A percentile compares a stretch with the other conserved stretches of the same genome.
These are phyloP conservation scores for Trametes cingulata DNA, from an alignment of 768 basidiomycete species.

Conservation along the genomic window DNA sequence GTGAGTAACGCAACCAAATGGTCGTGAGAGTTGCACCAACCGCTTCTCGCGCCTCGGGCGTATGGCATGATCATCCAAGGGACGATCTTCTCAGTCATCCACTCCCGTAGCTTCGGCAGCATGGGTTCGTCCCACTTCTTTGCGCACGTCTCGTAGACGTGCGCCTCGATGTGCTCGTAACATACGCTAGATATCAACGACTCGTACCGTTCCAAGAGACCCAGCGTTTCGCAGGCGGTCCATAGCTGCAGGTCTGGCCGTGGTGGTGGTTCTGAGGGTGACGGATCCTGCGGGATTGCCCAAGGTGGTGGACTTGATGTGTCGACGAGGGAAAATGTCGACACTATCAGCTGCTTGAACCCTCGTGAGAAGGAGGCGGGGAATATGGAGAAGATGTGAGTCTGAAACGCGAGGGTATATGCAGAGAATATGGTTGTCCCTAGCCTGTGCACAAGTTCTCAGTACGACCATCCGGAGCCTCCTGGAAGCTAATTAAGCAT, in stretches of 20 bases:
- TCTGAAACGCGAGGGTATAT: constrained; percentile 72
- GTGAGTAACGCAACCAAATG: background rate
- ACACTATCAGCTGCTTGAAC: constrained; percentile 66
- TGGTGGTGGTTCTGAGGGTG: constrained; percentile 22
- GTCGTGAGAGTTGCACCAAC: constrained; percentile 37
- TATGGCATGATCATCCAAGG: constrained; percentile 87
- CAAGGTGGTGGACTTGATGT: constrained; percentile 26
- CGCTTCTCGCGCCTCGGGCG: constrained; percentile 59
- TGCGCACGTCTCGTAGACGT: constrained; percentile 65
- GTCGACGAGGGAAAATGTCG: constrained; percentile 43
- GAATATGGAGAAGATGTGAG: constrained; percentile 69
- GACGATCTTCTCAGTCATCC: constrained; percentile 80
- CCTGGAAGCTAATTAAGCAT: background rate
- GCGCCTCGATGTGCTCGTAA: constrained; percentile 80
- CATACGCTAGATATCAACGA: constrained; percentile 80
- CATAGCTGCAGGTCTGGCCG: constrained; percentile 45
- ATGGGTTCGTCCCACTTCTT: constrained; percentile 70
- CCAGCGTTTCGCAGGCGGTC: constrained; percentile 66
- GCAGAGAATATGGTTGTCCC: constrained; percentile 59
- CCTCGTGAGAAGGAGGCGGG: constrained; percentile 67
- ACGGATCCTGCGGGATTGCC: constrained; percentile 14
- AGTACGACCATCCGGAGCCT: no score
- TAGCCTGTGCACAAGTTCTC: constrained; percentile 42
- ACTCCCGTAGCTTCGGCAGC: constrained; percentile 60
- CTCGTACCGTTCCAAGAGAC: constrained; percentile 81